phyloP scores from a whole-genome alignment of 768 basidiomycete species.

The Boletus sp. region DNA sequence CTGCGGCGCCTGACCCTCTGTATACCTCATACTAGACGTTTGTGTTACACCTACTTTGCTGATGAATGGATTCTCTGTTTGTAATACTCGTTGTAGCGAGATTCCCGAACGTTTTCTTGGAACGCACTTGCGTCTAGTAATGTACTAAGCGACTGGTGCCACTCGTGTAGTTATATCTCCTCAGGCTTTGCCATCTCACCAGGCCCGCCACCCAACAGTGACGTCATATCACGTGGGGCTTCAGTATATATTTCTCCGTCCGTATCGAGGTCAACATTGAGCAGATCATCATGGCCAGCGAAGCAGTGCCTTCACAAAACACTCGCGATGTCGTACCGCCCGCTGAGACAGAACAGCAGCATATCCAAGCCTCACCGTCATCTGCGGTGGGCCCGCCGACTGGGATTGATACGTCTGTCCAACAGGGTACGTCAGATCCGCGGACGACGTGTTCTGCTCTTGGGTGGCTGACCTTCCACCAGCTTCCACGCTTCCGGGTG shows the following conservation, averaged over 20 bases:
- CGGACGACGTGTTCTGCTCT: not conserved
- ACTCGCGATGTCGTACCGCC: not conserved
- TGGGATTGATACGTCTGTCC: slow-evolving; percentile 27
- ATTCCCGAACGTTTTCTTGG: not conserved
- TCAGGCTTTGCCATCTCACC: not conserved
- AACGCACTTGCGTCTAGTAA: not conserved
- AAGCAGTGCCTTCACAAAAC: not conserved
- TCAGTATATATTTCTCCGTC: not conserved
- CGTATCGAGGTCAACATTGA: not conserved
- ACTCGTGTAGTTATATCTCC: not conserved
- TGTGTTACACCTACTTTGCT: not conserved
- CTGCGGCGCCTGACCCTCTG: slow-evolving; percentile 9
- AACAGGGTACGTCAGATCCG: slow-evolving; percentile 35
- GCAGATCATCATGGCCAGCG: slow-evolving; percentile 3
- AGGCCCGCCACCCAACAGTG: slow-evolving; percentile 1
- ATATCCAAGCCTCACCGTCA: slow-evolving; percentile 10
- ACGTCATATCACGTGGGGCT: slow-evolving; percentile 27
- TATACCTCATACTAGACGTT: not conserved
- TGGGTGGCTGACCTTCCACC: not conserved
- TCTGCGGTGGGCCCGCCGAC: slow-evolving; percentile 28
- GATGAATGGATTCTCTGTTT: not conserved
- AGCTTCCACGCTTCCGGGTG: slow-evolving; percentile 38
- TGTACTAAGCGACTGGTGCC: not conserved
- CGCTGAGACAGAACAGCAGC: slow-evolving; percentile 5
- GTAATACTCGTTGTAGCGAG: not conserved